Conservation (phyloP, 495 filamentous ascomycete genomes). For the Aspergillus wentii region DNA sequence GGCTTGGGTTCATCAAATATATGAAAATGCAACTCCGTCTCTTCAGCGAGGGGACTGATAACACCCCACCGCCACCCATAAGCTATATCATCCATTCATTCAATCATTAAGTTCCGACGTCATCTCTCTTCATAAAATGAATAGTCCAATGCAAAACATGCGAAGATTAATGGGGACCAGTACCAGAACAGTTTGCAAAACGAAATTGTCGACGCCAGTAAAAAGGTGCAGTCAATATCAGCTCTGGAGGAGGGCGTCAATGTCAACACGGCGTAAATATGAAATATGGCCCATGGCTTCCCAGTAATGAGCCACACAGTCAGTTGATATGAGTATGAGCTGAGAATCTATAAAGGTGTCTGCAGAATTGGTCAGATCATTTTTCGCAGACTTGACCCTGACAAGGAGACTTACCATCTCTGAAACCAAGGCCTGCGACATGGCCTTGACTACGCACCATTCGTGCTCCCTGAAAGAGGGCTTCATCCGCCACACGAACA, state of each 20-base stretch:
- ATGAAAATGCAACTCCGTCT: too few species aligned
- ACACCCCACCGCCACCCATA: too few species aligned
- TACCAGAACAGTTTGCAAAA: too few species aligned
- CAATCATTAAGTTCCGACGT: too few species aligned
- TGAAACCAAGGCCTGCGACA: constrained; percentile 66
- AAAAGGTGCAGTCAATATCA: too few species aligned
- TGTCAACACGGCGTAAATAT: constrained; percentile 73
- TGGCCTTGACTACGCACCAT: constrained; percentile 75
- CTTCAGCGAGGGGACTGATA: too few species aligned
- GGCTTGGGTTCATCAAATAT: too few species aligned
- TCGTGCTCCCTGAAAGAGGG: constrained; percentile 65
- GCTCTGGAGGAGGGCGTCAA: constrained; percentile 70
- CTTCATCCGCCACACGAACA: constrained; percentile 56
- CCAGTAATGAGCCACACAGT: constrained; percentile 83
- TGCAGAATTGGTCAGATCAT: constrained; percentile 28
- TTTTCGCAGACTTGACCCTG: constrained; percentile 1
- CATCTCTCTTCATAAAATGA: too few species aligned
- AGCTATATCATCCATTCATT: too few species aligned
- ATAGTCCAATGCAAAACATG: too few species aligned
- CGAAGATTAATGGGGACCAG: too few species aligned
- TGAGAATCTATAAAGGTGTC: constrained; percentile 70
- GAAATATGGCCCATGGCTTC: constrained; percentile 71
- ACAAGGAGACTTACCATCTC: constrained; percentile 51
- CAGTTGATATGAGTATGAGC: constrained; percentile 71
- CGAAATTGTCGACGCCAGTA: too few species aligned